Conservation (phyloP, 805 yeast species). For the Ascoidea tarda region DNA sequence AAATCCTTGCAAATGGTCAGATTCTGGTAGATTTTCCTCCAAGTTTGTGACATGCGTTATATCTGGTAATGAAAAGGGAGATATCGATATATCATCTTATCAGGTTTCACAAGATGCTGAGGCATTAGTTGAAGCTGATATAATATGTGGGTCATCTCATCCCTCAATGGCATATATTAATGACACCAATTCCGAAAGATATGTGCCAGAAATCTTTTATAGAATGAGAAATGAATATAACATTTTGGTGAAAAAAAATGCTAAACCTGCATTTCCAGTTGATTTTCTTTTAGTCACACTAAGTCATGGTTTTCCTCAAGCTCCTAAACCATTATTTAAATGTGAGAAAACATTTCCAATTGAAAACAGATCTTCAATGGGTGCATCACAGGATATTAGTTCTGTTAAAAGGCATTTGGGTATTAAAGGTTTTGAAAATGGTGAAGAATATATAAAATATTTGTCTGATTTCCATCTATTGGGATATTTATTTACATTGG, state of each 20-base stretch:
- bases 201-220: constrained; percentile 91
- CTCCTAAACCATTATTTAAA: constrained; percentile 35
- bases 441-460: constrained; percentile 17
- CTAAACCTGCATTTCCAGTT: constrained; percentile 88
- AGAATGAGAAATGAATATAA: constrained; percentile 79
- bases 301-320: constrained; percentile 84
- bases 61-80: constrained; percentile 78
- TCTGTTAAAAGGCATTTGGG: constrained; percentile 38
- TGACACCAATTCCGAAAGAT: constrained; percentile 55
- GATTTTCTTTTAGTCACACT: constrained; percentile 77
- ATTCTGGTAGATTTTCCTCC: constrained; percentile 58
- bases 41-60: constrained; percentile 89
- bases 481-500: constrained; percentile 38
- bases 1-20: constrained; percentile 48
- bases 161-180: constrained; percentile 79
- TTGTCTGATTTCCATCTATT: constrained; percentile 71
- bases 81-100: constrained; percentile 81
- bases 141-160: constrained; percentile 77
- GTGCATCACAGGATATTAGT: constrained; percentile 54
- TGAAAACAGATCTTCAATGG: constrained; percentile 67
- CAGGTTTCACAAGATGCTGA: constrained; percentile 86
- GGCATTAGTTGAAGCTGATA: constrained; percentile 74
- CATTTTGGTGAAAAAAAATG: constrained; percentile 72
- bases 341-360: constrained; percentile 43
- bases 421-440: constrained; percentile 14